Base-by-base conservation (phyloP, 371 early-diverging fungal species). In the Mucor piriformis region DNA sequence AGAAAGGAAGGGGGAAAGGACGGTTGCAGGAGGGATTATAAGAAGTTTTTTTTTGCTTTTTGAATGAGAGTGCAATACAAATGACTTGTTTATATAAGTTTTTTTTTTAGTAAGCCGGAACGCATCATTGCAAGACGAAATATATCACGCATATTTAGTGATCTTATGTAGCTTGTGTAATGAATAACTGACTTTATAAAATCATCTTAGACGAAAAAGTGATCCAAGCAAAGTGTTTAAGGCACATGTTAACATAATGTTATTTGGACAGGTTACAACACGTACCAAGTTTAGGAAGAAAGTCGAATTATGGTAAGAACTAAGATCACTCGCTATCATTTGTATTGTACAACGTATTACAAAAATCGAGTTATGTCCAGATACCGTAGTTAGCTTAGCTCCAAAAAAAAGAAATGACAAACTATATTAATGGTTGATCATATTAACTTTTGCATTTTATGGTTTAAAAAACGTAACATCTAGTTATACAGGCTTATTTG, bases 251-350 rank as follows among this genome's bases (percentile, higher is more conserved):
- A 16, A 53, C 25, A 38, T 18, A 20, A 3, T 42, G 38, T 23
- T 53, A 23, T 53, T 53, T 40, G 27, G 54, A 27, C 13, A 15
- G 18, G 16, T 23, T 40, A 43, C 38, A 47, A n/a, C n/a, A n/a
- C n/a, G n/a, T 47, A 50, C 58, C 58, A 38, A 49, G 50, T 57
- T 49, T 57, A 57, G 58, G 50, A 57, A 57, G 58, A 57, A 57
- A 57, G 18, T 57, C 58, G 32, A 16, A 38, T 11, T 27, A 38
- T 20, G 27, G 58, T 48, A 57, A 50, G 40, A n/a, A 20, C 44
- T 13, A 42, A n/a, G 29, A 33, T 11, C n/a, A 37, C 18, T 16
- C n/a, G 11, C 24, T 35, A 20, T 35, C 15, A 34, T 53, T 24
- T 23, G 11, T 53, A 42, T 53, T 11, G 38, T 25, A 53, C 54